phyloP scores from a whole-genome alignment of 345 rosid species.

The Eucalyptus erythrocorys region DNA sequence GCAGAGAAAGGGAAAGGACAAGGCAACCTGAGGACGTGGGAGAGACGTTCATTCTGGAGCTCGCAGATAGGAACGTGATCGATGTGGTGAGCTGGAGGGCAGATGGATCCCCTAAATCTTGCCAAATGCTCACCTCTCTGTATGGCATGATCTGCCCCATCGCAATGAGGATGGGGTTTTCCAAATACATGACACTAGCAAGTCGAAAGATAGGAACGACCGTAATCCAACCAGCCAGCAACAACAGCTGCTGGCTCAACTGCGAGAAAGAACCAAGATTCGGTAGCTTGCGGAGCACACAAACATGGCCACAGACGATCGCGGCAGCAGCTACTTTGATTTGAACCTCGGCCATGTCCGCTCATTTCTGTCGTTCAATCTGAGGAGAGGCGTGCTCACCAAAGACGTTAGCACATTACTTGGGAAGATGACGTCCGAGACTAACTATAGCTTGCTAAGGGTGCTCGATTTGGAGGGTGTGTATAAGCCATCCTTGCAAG shows the following conservation, averaged over 20 bases:
- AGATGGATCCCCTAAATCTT: neutral
- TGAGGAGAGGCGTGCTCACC: neutral
- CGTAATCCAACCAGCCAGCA: neutral
- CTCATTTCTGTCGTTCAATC: too few relatives aligned
- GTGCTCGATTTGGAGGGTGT: constrained; percentile 9
- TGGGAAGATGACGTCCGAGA: too few relatives aligned
- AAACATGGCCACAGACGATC: too few relatives aligned
- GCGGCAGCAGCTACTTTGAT: too few relatives aligned
- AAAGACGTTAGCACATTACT: too few relatives aligned
- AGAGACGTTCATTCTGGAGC: neutral
- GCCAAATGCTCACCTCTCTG: neutral
- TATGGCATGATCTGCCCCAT: neutral
- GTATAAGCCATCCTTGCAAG: constrained; percentile 3
- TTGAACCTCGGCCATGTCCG: too few relatives aligned
- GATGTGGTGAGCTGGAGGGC: constrained; percentile 1
- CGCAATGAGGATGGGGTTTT: neutral
- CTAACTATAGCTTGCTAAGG: too few relatives aligned
- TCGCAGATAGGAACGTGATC: neutral
- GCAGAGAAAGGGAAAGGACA: neutral
- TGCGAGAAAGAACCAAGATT: too few relatives aligned
- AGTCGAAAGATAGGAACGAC: rapidly evolving
- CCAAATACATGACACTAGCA: neutral
- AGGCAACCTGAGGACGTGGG: neutral
- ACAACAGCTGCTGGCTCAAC: neutral
- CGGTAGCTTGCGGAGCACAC: too few relatives aligned